These are phyloP conservation scores for Quercus cerris DNA, from an alignment of 306 rosid species.

Conservation along the genomic window DNA sequence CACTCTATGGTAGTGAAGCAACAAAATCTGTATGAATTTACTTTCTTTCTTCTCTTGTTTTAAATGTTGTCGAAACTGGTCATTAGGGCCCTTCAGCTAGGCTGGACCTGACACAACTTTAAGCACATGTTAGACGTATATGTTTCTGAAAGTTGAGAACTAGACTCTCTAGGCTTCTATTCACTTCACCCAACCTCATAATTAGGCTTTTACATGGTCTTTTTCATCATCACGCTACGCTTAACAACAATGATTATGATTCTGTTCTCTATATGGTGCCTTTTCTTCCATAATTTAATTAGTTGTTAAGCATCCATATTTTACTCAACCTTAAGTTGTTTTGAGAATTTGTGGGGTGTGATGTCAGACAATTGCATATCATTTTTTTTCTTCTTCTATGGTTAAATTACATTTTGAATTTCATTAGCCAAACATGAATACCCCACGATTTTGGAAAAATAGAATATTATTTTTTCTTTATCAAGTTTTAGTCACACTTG, in stretches of 20 bases:
- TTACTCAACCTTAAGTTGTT: conserved; percentile 1
- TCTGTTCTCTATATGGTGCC: background rate
- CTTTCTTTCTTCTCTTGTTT: too few relatives aligned
- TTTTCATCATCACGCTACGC: too few relatives aligned
- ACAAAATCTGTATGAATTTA: too few relatives aligned
- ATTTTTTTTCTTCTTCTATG: conserved; percentile 5
- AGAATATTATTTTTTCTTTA: conserved; percentile 34
- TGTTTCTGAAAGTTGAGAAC: too few relatives aligned
- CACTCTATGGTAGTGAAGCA: too few relatives aligned
- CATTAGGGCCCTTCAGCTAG: too few relatives aligned
- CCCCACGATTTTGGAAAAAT: background rate
- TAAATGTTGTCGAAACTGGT: too few relatives aligned
- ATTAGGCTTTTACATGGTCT: background rate
- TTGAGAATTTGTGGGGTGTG: background rate
- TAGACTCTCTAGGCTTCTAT: background rate
- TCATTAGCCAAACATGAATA: too few relatives aligned
- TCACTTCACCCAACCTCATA: background rate
- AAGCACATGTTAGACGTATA: too few relatives aligned
- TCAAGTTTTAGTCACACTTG: too few relatives aligned
- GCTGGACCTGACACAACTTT: too few relatives aligned
- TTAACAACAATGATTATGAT: background rate
- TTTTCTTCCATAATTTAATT: background rate
- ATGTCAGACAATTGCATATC: conserved; percentile 1
- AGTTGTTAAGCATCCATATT: background rate
- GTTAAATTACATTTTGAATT: too few relatives aligned